These are phyloP conservation scores for Suillus discolor DNA, from an alignment of 768 basidiomycete genomes.

Conservation along the genomic window DNA sequence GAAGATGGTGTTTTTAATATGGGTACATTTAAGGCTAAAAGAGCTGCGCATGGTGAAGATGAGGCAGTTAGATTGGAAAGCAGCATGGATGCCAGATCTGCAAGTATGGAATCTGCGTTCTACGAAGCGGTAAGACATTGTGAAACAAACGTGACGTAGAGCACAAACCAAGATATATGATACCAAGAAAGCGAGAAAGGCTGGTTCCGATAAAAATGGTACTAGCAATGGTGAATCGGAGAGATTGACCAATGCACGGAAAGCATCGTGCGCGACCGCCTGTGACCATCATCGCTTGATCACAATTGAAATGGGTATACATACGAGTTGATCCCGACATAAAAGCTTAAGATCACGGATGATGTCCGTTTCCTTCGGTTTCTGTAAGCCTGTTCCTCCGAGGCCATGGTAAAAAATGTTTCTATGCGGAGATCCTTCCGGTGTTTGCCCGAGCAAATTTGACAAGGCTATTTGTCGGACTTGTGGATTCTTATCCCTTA, in stretches of 20 bases:
- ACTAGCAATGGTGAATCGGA: constrained; percentile 80
- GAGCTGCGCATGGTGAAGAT: constrained; percentile 59
- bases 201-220: constrained; percentile 63
- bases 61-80: constrained; percentile 91
- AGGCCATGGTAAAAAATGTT: constrained; percentile 73
- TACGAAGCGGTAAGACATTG: constrained; percentile 33
- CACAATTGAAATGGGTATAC: constrained; percentile 23
- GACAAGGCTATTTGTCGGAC: constrained; percentile 85
- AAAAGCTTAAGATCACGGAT: constrained; percentile 83
- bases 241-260: constrained; percentile 91
- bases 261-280: constrained; percentile 93
- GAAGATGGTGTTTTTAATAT: constrained; percentile 49
- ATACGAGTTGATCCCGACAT: constrained; percentile 85
- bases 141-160: constrained; percentile 8
- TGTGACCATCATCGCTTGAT: constrained; percentile 33
- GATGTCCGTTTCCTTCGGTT: constrained; percentile 62
- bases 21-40: constrained; percentile 68
- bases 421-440: constrained; percentile 68
- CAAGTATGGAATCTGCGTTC: constrained; percentile 90
- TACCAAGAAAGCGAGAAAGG: constrained; percentile 79
- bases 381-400: constrained; percentile 57
- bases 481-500: constrained; percentile 85
- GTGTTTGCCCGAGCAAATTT: constrained; percentile 81
- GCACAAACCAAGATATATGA: constrained; percentile 82
- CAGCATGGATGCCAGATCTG: constrained; percentile 96